Base-by-base conservation (phyloP, 305 asterid genomes). In the Plantago lanceolata region DNA sequence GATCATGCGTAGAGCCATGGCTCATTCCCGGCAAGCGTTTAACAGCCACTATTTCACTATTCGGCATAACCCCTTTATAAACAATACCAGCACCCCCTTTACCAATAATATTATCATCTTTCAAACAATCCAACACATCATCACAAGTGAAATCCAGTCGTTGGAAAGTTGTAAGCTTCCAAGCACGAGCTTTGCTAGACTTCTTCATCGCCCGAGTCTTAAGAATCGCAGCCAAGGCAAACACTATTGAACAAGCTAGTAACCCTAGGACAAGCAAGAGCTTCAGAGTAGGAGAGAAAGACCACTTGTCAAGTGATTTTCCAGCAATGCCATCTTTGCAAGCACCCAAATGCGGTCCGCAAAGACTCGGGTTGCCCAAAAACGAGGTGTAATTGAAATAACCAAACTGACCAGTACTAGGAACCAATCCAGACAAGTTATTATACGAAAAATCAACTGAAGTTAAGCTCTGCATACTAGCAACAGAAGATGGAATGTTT, bases 71-170 rank as follows among this genome's bases (percentile, higher is more conserved):
- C 0, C 96, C 95, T 48, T 92, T 89, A 79, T 89, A 89, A 14
- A 93, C 98, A 59, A 85, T 85, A 24, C 98, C 98, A 9, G 97
- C 96, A 2, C 97, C 98, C 19, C 98, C 98, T 76, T 87, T 89
- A 12, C 98, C 97, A 24, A 92, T 92, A 21, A 89, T 82, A n/a
- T 92, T 89, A 20, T 87, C 97, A 76, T 89, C 97, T 66, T 92
- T 92, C 64, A 92, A 78, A 66, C 85, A 70, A 52, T 81, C 93
- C 65, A 92, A 67, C 16, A 92, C 82, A 74, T 93, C 98, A 64
- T 89, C 94, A 71, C 91, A 82, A 50, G 94, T 78, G 48, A 93
- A 85, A 66, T 85, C 95, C 40, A 93, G 58, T n/a, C 96, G 84
- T 63, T 93, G 98, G 83, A 93, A 93, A 64, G 98, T 93, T 0